Percentiles rank a stretch among this genome's conserved stretches.
phyloP scores from a whole-genome alignment of 768 basidiomycete genomes.

The Cystobasidium tubakii region DNA sequence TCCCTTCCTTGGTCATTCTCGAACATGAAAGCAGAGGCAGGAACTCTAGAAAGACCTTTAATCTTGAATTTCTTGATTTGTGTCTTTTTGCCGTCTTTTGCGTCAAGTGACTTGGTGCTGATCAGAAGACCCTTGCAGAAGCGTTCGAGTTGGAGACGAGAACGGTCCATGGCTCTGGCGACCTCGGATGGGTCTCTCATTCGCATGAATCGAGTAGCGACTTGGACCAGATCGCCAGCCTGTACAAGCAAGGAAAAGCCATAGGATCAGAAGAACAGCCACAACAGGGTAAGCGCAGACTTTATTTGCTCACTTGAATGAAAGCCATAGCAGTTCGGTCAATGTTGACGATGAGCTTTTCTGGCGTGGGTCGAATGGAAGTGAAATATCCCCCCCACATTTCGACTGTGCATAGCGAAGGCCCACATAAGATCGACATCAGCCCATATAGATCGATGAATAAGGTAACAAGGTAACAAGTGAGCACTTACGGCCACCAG shows the following conservation, averaged over 20 bases:
- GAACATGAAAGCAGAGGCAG: conserved; percentile 13
- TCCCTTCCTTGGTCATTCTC: conserved; percentile 16
- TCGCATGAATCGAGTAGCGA: conserved; percentile 33
- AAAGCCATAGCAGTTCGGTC: conserved; percentile 35
- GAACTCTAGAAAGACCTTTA: conserved; percentile 7
- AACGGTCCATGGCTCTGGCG: background rate
- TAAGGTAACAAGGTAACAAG: background rate
- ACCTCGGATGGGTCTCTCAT: conserved; percentile 18
- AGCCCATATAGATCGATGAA: background rate
- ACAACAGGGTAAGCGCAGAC: no score
- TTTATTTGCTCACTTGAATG: conserved; percentile 23
- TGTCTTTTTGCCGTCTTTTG: conserved; percentile 8
- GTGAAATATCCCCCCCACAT: conserved; percentile 41
- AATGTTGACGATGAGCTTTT: conserved; percentile 36
- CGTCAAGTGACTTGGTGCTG: conserved; percentile 8
- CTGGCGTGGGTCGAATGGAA: conserved; percentile 11
- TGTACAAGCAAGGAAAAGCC: background rate
- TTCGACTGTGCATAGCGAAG: conserved; percentile 9
- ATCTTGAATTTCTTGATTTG: conserved; percentile 29
- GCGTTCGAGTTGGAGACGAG: conserved; percentile 57
- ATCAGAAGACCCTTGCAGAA: conserved; percentile 49
- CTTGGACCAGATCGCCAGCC: conserved; percentile 37
- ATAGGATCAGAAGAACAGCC: background rate
- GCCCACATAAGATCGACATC: background rate
- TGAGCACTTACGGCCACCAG: conserved; percentile 5